phyloP scores from a whole-genome alignment of 306 rosid genomes.

The Gastrolobium villosum region DNA sequence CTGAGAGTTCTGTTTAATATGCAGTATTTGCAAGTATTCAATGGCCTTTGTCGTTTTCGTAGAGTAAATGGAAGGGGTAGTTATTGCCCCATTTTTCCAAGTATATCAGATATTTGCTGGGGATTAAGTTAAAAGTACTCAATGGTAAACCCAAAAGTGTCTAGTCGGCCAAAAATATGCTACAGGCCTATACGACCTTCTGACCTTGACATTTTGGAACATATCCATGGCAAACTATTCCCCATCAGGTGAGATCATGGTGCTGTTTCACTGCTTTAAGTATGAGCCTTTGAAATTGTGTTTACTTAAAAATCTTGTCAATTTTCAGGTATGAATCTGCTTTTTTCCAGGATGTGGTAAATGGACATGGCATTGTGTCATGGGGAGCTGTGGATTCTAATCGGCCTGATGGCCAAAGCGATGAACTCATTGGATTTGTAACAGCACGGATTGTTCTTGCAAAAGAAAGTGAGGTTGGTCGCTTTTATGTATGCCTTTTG shows the following conservation, averaged over 20 bases:
- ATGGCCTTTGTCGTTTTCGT: conserved; percentile 62
- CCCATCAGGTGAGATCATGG: conserved; percentile 71
- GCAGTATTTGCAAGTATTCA: conserved; percentile 52
- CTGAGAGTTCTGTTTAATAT: conserved; percentile 45
- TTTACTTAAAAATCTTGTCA: conserved; percentile 3
- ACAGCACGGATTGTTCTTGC: conserved; percentile 76
- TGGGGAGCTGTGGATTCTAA: conserved; percentile 84
- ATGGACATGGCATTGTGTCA: conserved; percentile 72
- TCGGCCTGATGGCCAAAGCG: conserved; percentile 64
- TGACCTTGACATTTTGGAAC: background rate
- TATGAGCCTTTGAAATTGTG: conserved; percentile 16
- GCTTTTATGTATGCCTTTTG: background rate
- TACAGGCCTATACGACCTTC: conserved; percentile 23
- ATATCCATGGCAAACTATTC: conserved; percentile 67
- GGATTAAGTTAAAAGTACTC: conserved; percentile 60
- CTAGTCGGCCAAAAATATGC: conserved; percentile 59
- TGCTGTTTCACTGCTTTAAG: conserved; percentile 1
- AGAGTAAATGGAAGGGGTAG: conserved; percentile 71
- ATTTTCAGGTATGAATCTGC: conserved; percentile 72
- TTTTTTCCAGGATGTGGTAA: conserved; percentile 77
- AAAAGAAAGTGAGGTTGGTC: conserved; percentile 77
- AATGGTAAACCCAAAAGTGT: conserved; percentile 68
- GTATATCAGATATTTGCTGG: conserved; percentile 65
- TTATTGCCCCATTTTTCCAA: conserved; percentile 46
- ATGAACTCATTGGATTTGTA: conserved; percentile 81